Percentiles rank a stretch among this genome's conserved stretches.
These are phyloP conservation scores for Kwoniella heveanensis DNA, from an alignment of 768 basidiomycete species.

Conservation along the genomic window DNA sequence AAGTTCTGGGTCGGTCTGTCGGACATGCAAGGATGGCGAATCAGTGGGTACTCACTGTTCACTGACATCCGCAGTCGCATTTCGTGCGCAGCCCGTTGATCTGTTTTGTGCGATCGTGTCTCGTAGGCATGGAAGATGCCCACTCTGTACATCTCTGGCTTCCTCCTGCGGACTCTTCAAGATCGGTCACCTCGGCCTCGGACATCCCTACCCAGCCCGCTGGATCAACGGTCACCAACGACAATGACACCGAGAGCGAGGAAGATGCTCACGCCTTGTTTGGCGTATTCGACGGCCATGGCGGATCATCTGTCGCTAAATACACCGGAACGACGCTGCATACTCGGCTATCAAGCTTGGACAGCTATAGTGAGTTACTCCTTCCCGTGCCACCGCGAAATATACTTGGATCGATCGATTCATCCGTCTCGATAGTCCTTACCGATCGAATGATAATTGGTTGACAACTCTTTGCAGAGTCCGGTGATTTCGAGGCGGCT, in stretches of 20 bases:
- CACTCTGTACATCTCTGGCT: slow-evolving; percentile 76
- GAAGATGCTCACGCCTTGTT: slow-evolving; percentile 69
- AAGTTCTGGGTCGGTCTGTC: slow-evolving; percentile 69
- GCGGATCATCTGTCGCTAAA: slow-evolving; percentile 65
- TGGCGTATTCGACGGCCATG: slow-evolving; percentile 97
- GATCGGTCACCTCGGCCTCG: slow-evolving; percentile 22
- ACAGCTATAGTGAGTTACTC: slow-evolving; percentile 49
- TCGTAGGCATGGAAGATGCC: slow-evolving; percentile 92
- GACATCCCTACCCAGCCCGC: slow-evolving; percentile 48
- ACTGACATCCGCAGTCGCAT: no score
- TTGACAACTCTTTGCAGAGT: slow-evolving; percentile 37
- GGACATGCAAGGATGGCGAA: slow-evolving; percentile 99
- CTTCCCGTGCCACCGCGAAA: no score
- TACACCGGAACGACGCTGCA: slow-evolving; percentile 55
- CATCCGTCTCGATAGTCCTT: background rate
- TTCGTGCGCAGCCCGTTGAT: background rate
- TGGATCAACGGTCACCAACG: slow-evolving; percentile 56
- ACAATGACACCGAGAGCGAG: slow-evolving; percentile 59
- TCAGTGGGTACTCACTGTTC: slow-evolving; percentile 71
- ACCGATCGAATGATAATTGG: no score
- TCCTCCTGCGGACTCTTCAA: slow-evolving; percentile 37
- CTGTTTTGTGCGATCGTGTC: no score
- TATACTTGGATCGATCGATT: no score
- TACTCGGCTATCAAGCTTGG: slow-evolving; percentile 43
- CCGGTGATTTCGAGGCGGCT: slow-evolving; percentile 69